Conservation (phyloP, 495 filamentous ascomycete species). For the Talaromyces trachyspermus region DNA sequence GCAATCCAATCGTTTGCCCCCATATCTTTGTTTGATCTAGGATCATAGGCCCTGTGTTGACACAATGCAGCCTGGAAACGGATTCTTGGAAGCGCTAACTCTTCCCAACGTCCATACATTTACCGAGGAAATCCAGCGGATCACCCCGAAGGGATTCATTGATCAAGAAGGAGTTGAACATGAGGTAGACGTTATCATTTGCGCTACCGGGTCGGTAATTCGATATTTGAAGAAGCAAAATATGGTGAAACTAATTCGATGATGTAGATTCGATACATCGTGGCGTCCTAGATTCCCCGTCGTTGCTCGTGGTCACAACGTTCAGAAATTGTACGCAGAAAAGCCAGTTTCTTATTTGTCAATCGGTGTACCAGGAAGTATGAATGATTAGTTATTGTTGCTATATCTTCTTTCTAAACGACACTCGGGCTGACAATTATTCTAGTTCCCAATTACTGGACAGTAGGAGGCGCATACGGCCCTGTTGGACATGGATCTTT, state of each 20-base stretch:
- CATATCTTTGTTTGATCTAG: background rate
- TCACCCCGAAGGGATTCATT: slow-evolving; percentile 50
- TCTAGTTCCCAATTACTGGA: slow-evolving; percentile 7
- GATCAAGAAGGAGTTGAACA: slow-evolving; percentile 43
- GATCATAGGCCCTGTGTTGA: background rate
- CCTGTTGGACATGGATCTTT: slow-evolving; percentile 19
- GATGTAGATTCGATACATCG: slow-evolving; percentile 5
- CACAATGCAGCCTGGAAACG: slow-evolving; percentile 49
- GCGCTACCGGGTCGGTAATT: slow-evolving; percentile 52
- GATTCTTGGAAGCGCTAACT: slow-evolving; percentile 62
- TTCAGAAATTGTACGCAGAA: slow-evolving; percentile 3
- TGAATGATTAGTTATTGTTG: too few relatives aligned
- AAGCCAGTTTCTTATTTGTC: slow-evolving; percentile 4
- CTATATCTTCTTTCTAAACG: too few relatives aligned
- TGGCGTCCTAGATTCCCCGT: slow-evolving; percentile 6
- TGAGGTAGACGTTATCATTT: slow-evolving; percentile 54
- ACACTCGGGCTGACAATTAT: background rate
- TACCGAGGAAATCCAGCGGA: slow-evolving; percentile 43
- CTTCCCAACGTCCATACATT: slow-evolving; percentile 57
- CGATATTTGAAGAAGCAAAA: too few relatives aligned
- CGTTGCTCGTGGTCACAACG: background rate
- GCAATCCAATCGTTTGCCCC: background rate
- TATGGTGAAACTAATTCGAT: slow-evolving; percentile 1
- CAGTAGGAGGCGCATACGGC: slow-evolving; percentile 6
- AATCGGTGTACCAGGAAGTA: slow-evolving; percentile 3